Evolutionary conservation across 2,329 filamentous ascomycete genomes (phyloP), one percentile per base, ranked within the genome.

Genomic region (Ascochyta koolunga): DNA sequence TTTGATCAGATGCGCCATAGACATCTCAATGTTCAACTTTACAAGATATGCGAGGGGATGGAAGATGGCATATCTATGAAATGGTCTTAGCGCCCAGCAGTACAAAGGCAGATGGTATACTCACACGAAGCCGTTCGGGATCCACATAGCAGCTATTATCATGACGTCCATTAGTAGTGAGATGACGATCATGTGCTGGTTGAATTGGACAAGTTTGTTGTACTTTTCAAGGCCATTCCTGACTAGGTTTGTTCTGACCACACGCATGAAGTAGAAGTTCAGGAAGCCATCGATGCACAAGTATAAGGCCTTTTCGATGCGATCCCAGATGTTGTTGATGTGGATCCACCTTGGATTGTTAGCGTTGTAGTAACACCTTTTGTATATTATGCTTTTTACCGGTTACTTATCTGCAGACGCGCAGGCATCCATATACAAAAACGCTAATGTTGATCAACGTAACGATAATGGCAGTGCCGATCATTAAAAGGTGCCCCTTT

Each of bases 41-140:
- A 78, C 64, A 22, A 79, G 67, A 59, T 78, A 81, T 1, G 74
- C 78, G 1, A 82, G 63, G 0, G 80, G 79, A 43, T 80, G 77
- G 54, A 80, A 78, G 50, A 80, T 77, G 9, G 79, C 69, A 58
- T 79, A 82, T 21, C 67, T 72, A 44, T 8, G 7, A n/a, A 8
- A 13, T 19, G 3, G 44, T n/a, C 15, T 40, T 21, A 50, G 42
- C n/a, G 21, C 15, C 33, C 13, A 36, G 11, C 16, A 18, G 16
- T 13, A 45, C 4, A n/a, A 8, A 21, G 11, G n/a, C 15, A 24
- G 39, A 24, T 46, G 27, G 5, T 8, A 4, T 8, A 19, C 64
- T 56, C 62, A 73, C 72, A 79, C 70, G 11, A 76, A 71, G 13
- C 71, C 69, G 49, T 78, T 75, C 0, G 67, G 71, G 2, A 78